Evolutionary conservation across 345 rosid genomes (phyloP), one percentile per base, ranked within the genome.

Genomic region (Acer saccharum): DNA sequence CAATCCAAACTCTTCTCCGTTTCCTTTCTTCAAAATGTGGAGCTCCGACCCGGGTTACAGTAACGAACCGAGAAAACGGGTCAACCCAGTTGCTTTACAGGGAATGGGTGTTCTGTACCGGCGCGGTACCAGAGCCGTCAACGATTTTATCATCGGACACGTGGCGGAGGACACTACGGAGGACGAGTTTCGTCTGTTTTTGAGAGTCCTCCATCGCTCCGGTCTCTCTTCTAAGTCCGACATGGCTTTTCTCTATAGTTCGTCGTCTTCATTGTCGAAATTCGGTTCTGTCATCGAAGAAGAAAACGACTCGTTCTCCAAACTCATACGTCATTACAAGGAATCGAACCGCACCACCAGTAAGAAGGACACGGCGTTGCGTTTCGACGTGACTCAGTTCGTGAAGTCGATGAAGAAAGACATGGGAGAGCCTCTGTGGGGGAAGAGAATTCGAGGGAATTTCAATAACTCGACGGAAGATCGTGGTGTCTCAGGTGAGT

Each of bases 401-500:
- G 73, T 81, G 55, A 86, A 81, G 71, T 74, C 82, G 3, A 80
- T 81, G 7, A 89, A 79, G 77, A 86, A 84, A 70, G 87, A 83
- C 48, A 43, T 79, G 46, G 82, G 80, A 5, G 97, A 90, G 88
- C 84, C 97, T 2, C 4, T 94, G 4, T 96, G 98, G 99, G 99
- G 99, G 11, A 94, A 90, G 89, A 88, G 79, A 81, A 83, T 12
- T 2, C 78, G 90, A 48, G 81, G 75, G 43, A 81, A 78, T 69
- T 78, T 29, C 65, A 70, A 72, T 48, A 74, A 72, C 43, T 50
- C 72, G n/a, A 78, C 61, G 25, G 90, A 43, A 16, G 63, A 48
- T 0, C 20, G 1, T 1, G 81, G 41, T n/a, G 65, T 7, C 39
- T 35, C 39, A 9, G 44, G 64, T 55, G 88, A 88, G 85, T 83